Evolutionary conservation across 371 early-diverging fungal species (phyloP).

Genomic region (Entomophthora muscae): DNA sequence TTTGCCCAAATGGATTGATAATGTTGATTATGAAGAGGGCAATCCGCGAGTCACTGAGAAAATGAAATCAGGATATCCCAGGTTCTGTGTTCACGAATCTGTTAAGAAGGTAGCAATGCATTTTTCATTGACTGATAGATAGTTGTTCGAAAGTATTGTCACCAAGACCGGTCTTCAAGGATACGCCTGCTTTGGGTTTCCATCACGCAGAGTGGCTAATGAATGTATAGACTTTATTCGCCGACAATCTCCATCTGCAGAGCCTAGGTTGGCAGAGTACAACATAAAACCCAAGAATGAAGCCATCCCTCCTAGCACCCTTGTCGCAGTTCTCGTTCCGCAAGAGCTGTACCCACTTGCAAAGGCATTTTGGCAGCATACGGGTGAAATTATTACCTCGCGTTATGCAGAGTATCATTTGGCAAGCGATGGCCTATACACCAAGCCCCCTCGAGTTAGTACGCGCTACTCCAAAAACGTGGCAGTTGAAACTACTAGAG

Average conservation of each 20-base stretch:
- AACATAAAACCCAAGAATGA: too few relatives aligned
- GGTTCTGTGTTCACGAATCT: slow-evolving; percentile 64
- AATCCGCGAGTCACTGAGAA: slow-evolving; percentile 43
- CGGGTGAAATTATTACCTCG: slow-evolving; percentile 75
- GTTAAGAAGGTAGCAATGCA: slow-evolving; percentile 62
- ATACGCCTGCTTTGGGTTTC: neutral
- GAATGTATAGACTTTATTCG: too few relatives aligned
- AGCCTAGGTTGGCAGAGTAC: too few relatives aligned
- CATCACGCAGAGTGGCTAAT: neutral
- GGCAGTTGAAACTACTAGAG: slow-evolving; percentile 16
- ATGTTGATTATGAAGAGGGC: slow-evolving; percentile 83
- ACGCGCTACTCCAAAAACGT: slow-evolving; percentile 15
- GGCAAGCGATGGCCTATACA: neutral
- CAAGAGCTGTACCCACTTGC: slow-evolving; percentile 42
- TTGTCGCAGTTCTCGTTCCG: slow-evolving; percentile 65
- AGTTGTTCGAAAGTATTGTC: too few relatives aligned
- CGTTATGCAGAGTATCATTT: slow-evolving; percentile 56
- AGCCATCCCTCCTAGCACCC: too few relatives aligned
- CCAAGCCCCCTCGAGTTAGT: neutral
- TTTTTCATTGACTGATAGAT: neutral
- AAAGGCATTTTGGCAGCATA: slow-evolving; percentile 89
- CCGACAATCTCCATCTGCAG: too few relatives aligned
- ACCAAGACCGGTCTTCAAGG: neutral
- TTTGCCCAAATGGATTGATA: slow-evolving; percentile 81
- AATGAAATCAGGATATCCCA: slow-evolving; percentile 80